Conservation (phyloP, 176 grass and related monocot species). For the Avena sativa region DNA sequence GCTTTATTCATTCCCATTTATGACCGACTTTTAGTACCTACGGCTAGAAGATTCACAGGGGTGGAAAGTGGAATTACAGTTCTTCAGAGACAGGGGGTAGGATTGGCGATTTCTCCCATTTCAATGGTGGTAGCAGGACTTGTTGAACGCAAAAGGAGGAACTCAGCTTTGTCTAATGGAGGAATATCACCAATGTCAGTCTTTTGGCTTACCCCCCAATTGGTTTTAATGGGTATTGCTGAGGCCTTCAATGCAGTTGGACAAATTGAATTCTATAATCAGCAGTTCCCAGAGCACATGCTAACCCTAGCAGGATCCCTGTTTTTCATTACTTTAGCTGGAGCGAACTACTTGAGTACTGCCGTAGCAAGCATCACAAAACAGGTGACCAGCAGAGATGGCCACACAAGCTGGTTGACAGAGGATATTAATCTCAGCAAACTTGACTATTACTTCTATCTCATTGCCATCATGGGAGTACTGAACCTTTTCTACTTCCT, state of each 20-base stretch:
- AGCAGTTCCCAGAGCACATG: no score
- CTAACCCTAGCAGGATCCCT: slow-evolving; percentile 52
- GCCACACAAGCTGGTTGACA: no score
- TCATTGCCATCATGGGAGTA: no score
- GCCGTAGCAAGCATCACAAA: slow-evolving; percentile 29
- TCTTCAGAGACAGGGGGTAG: slow-evolving; percentile 81
- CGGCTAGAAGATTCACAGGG: slow-evolving; percentile 56
- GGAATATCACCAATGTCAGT: slow-evolving; percentile 62
- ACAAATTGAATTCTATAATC: no score
- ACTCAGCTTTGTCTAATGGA: no score
- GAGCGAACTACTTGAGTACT: slow-evolving; percentile 74
- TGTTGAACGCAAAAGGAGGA: no score
- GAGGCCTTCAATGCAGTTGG: no score
- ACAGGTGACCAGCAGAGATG: no score
- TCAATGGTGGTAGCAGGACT: slow-evolving; percentile 64
- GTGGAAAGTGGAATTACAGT: slow-evolving; percentile 69
- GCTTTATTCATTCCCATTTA: slow-evolving; percentile 69
- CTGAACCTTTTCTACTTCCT: slow-evolving; percentile 62
- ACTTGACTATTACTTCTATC: no score
- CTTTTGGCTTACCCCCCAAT: slow-evolving; percentile 57
- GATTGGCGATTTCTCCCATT: slow-evolving; percentile 51
- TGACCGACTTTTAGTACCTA: slow-evolving; percentile 64
- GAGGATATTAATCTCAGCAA: no score
- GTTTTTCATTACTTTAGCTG: slow-evolving; percentile 56
- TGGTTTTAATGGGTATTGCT: no score